Base-by-base conservation (phyloP, 352 stramenopile species). In the Phytopythium litorale region DNA sequence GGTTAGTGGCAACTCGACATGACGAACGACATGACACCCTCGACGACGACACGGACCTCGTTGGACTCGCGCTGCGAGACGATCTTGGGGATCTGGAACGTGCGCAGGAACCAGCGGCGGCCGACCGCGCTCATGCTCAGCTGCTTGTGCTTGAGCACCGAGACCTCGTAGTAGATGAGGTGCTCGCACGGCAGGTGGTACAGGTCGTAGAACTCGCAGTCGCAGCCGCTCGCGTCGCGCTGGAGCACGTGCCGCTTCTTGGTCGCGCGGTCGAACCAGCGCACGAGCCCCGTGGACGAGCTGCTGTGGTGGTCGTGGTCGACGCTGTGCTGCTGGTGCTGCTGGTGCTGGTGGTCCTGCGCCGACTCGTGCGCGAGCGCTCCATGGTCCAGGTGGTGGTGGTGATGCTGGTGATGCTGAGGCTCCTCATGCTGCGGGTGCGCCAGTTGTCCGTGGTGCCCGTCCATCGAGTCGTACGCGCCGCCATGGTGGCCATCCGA, bases 141-240 rank as follows among this genome's bases (percentile, higher is more conserved):
- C 49, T 89, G 81, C 62, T 86, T 81, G 71, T 78, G 76, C 48
- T 87, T 75, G 45, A 91, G 59, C 40, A 80, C 67, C 32, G 75
- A 75, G 42, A 88, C 72, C 68, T 91, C 81, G 63, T 91, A 91
- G 73, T 76, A 87, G 65, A 91, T 88, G 33, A 91, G 69, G 63
- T 91, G 81, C 56, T 84, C 77, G 56, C 81, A 91, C 15, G 81
- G 81, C 21, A 91, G 64, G 30, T 84, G 73, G 58, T 87, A 89
- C 19, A 91, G 67, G 32, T 70, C 60, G 62, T 78, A 91, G 58
- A 89, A 91, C 45, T 81, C 77, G 52, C 81, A 91, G 63, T 88
- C 77, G 61, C 81, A 91, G 7, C 63, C 67, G 42, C 77, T 88
- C 54, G 70, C 80, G 43, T 90, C 78, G 37, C 73, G 74, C 65